A percentile compares a stretch with the other conserved stretches of the same genome.
phyloP scores from a whole-genome alignment of 2,329 filamentous ascomycete genomes.

The Sarocladium brachiariae region DNA sequence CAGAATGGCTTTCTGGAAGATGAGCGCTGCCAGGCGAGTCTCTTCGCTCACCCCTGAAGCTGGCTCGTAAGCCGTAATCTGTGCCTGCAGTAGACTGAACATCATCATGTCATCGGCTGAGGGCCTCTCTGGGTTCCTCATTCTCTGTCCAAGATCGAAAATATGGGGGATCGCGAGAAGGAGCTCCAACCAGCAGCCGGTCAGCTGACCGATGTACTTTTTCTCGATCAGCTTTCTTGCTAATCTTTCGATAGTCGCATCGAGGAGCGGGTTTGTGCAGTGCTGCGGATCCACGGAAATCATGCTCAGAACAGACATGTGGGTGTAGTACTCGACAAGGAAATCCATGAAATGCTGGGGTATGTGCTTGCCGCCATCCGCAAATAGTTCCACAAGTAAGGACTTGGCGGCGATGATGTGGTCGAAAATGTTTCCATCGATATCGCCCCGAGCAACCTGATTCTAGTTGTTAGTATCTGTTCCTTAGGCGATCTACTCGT shows the following conservation, averaged over 20 bases:
- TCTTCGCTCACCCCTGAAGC: constrained; percentile 23
- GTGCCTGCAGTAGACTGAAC: constrained; percentile 26
- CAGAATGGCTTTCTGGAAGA: constrained; percentile 30
- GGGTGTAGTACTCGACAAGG: constrained; percentile 33
- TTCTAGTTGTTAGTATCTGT: background rate
- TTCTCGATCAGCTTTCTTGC: constrained; percentile 14
- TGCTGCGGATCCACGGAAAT: constrained; percentile 25
- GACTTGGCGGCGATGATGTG: constrained; percentile 30
- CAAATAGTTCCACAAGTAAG: constrained; percentile 23
- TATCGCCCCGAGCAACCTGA: constrained; percentile 24
- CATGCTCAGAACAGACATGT: constrained; percentile 32
- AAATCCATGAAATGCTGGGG: constrained; percentile 28
- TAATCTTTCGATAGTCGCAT: constrained; percentile 14
- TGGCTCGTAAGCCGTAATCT: constrained; percentile 26
- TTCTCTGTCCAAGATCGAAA: constrained; percentile 25
- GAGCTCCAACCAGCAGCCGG: constrained; percentile 21
- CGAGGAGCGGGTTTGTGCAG: constrained; percentile 14
- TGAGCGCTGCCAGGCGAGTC: constrained; percentile 24
- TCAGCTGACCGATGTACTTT: constrained; percentile 19
- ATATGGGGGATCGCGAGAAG: constrained; percentile 21
- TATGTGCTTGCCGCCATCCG: constrained; percentile 18
- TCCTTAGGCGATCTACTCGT: background rate
- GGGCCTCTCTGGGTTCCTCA: constrained; percentile 16
- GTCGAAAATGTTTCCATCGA: constrained; percentile 30
- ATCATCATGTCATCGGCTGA: constrained; percentile 29